Conservation (phyloP, 2,329 filamentous ascomycete species). For the Aspergillus vadensis region DNA sequence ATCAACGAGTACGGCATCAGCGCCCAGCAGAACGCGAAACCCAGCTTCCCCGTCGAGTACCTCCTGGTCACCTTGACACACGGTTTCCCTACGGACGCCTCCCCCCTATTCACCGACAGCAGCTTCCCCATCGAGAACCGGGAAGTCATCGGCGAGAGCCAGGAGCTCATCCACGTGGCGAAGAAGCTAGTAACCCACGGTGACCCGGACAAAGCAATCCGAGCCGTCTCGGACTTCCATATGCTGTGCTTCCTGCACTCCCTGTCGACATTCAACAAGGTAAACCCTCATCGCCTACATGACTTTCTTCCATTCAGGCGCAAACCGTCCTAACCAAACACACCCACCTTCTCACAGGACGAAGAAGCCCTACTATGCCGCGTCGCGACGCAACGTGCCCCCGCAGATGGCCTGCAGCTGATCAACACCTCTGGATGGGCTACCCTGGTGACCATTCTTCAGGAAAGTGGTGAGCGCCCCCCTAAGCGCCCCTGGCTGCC, state of each 20-base stretch:
- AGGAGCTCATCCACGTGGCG: constrained; percentile 71
- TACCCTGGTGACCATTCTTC: constrained; percentile 86
- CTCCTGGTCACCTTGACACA: constrained; percentile 94
- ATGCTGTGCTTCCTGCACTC: constrained; percentile 82
- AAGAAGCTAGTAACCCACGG: constrained; percentile 69
- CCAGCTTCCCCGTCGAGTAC: constrained; percentile 94
- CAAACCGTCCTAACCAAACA: too few species aligned
- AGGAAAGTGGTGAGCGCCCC: constrained; percentile 96
- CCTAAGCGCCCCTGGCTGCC: constrained; percentile 65
- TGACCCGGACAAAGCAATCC: constrained; percentile 62
- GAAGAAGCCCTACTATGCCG: constrained; percentile 84
- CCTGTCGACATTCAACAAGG: constrained; percentile 82
- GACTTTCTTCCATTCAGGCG: neutral
- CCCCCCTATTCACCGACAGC: constrained; percentile 70
- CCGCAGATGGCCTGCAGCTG: constrained; percentile 78
- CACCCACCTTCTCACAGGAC: constrained; percentile 60
- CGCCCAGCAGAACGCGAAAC: constrained; percentile 96
- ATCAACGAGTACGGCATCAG: constrained; percentile 97
- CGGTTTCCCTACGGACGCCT: constrained; percentile 82
- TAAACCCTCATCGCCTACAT: constrained; percentile 46
- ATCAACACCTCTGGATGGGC: constrained; percentile 90
- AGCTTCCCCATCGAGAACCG: constrained; percentile 91
- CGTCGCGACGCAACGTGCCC: constrained; percentile 78
- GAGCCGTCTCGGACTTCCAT: constrained; percentile 88
- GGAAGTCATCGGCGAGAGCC: constrained; percentile 79